Evolutionary conservation across 805 yeast species (phyloP).

Genomic region (Yarrowia deformans): DNA sequence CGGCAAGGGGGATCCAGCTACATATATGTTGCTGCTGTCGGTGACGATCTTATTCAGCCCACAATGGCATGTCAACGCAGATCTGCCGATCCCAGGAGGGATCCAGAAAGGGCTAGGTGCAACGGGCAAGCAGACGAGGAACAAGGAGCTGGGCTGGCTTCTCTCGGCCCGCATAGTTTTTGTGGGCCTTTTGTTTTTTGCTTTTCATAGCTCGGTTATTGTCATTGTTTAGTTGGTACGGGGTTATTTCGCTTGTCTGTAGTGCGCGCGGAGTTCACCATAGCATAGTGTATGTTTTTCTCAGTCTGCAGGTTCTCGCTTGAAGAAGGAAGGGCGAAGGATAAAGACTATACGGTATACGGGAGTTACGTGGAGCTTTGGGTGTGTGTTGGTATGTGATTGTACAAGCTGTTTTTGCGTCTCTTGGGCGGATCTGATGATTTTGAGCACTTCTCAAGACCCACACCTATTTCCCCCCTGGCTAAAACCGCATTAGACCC

Average conservation of each 20-base stretch:
- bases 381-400: no score
- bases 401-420: no score
- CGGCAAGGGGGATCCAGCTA: conserved; percentile 28
- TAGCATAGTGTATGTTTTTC: conserved; percentile 3
- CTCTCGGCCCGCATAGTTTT: background rate
- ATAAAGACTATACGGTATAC: conserved; percentile 3
- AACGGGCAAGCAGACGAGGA: conserved; percentile 20
- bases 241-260: background rate
- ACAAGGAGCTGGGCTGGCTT: conserved; percentile 31
- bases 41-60: conserved; percentile 19
- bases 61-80: conserved; percentile 30
- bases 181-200: background rate
- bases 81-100: conserved; percentile 27
- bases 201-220: conserved; percentile 8
- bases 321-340: conserved; percentile 15
- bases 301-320: conserved; percentile 21
- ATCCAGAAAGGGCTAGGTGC: conserved; percentile 22
- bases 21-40: conserved; percentile 34
- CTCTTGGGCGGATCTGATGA: no score
- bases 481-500: background rate
- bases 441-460: no score
- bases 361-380: background rate
- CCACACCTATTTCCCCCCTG: background rate
- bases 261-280: background rate
- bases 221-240: background rate